Evolutionary conservation across 2,329 filamentous ascomycete genomes (phyloP).

Genomic region (Metarhizium guizhouense): DNA sequence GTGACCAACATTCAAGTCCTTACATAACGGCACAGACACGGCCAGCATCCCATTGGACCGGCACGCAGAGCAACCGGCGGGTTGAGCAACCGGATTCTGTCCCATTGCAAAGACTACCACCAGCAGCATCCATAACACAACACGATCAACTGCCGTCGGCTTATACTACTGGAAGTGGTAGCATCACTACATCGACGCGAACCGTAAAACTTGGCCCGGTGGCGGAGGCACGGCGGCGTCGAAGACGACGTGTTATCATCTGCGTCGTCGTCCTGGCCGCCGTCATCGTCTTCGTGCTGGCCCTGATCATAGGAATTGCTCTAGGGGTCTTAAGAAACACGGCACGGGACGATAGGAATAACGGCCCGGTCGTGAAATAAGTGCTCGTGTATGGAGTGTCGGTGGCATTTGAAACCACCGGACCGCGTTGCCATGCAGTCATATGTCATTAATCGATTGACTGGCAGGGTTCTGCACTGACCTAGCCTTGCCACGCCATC

Average conservation of each 20-base stretch:
- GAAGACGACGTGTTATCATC: constrained; percentile 13
- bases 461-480: background rate
- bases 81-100: background rate
- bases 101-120: background rate
- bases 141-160: constrained; percentile 8
- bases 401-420: background rate
- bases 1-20: background rate
- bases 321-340: background rate
- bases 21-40: background rate
- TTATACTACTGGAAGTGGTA: background rate
- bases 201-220: constrained; percentile 16
- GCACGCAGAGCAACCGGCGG: background rate
- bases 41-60: background rate
- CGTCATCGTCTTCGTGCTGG: background rate
- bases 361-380: background rate
- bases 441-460: background rate
- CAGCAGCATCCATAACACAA: background rate
- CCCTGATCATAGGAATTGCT: background rate
- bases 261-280: constrained; percentile 13
- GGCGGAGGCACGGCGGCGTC: constrained; percentile 12
- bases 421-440: background rate
- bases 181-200: background rate
- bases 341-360: background rate
- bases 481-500: background rate
- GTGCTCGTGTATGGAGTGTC: background rate